Evolutionary conservation across 2,329 filamentous ascomycete genomes (phyloP), one percentile per base, ranked within the genome.

Genomic region (Dryadomyces sulphureus): DNA sequence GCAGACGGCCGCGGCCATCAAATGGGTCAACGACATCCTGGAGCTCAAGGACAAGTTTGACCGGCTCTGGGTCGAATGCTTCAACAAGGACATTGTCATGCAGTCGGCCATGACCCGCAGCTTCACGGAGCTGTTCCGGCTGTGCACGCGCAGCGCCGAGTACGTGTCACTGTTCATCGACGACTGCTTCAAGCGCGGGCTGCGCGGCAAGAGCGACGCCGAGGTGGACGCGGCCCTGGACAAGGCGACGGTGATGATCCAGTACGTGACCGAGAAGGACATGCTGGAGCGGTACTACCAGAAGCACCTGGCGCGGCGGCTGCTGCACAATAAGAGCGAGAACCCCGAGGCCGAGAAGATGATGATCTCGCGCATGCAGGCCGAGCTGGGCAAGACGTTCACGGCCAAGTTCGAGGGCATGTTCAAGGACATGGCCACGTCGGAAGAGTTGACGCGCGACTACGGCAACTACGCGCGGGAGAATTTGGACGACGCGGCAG

Each of bases 281-380:
- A 72, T 94, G 54, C 95, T 98, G 57, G 90, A 98, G 65, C 79
- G 84, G 5, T 98, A 98, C 62, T 96, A 98, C 68, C 94, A 96
- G 68, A 94, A 94, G 60, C 92, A 98, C 63, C 73, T 98, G 21
- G 90, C 86, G 39, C 82, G 86, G 49, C 79, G 92, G 44, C 67
- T 98, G 38, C 69, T 98, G 17, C 85, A 92, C 65, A 85, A 82
- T 59, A 93, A 92, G 56, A 90, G 87, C 0, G 81, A 93, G 54
- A 94, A 85, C 59, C 81, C 86, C 52, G 90, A 95, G 56, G 86
- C 88, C 1, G 92, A 98, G 64, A 89, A 90, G 60, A 83, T 92
- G 57, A 93, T 98, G 77, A 92, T 98, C 45, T 83, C 81, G 0
- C 84, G 90, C 52, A 95, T 98, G 88, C 96, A 95, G 72, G 78